Base-by-base conservation (phyloP, 176 grass and related monocot genomes). In the Cenchrus americanus region DNA sequence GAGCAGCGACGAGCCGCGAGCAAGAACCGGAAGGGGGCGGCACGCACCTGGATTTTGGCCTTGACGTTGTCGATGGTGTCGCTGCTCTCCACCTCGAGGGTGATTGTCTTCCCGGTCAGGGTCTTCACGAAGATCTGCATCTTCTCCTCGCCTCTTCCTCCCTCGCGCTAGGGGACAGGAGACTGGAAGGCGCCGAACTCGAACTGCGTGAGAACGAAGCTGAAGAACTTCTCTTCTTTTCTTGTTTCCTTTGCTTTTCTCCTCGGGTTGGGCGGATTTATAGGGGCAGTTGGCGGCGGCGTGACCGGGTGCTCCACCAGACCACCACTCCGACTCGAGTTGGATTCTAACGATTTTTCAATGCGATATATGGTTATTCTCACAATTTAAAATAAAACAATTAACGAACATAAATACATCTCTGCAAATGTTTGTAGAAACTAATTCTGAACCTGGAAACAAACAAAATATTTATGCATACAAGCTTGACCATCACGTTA, bases 1-100 rank as follows among this genome's bases (percentile, higher is more conserved):
- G 10, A 66, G 46, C 48, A 66, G n/a, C 6, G 59, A 24, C 14
- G 58, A 46, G n/a, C 30, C 6, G 14, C 5, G 40, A 58, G 24
- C 71, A 34, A 32, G 58, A 76, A 58, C 18, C 1, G 47, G 15
- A 75, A 4, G 48, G 51, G 27, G 6, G 54, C 58, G 7, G 15
- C 11, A 62, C 69, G 19, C 19, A 89, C 94, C 90, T 94, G 95
- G 79, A 97, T 97, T 87, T 92, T 94, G 73, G 90, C 83, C 82
- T 97, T 97, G 69, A 94, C 90, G 89, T 94, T 91, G 66, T 97
- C 95, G 78, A 97, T 86, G 86, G 95, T 94, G 88, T 97, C 88
- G 95, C 95, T 97, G 82, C 84, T 92, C 95, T 97, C 95, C 43
- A 94, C 95, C 86, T 97, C 88, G 75, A 97, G 95, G 70, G 95